A percentile compares a stretch with the other conserved stretches of the same genome.
phyloP scores from a whole-genome alignment of 2,329 filamentous ascomycete genomes.

The Arthrobotrys entomopaga region DNA sequence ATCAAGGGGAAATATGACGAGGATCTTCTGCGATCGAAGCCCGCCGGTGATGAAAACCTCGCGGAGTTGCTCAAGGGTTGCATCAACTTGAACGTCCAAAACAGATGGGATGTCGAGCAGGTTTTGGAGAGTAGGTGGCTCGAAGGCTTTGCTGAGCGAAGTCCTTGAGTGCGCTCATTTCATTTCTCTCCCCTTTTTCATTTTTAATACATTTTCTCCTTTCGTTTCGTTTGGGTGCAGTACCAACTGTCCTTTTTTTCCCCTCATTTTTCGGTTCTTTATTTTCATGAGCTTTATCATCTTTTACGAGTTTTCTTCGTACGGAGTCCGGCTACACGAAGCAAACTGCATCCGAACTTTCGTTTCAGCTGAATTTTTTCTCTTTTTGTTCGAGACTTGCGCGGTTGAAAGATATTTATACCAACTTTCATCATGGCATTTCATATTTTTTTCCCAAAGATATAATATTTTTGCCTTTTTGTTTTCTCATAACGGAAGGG shows the following conservation, averaged over 20 bases:
- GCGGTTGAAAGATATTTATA: slow-evolving; percentile 60
- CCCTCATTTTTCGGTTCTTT: not conserved
- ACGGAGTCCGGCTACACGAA: not conserved
- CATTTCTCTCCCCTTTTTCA: slow-evolving; percentile 12
- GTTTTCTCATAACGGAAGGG: slow-evolving; percentile 21
- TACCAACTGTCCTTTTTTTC: not conserved
- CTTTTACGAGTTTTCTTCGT: slow-evolving; percentile 2
- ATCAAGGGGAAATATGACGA: slow-evolving; percentile 70
- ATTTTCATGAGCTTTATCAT: not conserved
- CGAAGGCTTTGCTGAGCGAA: slow-evolving; percentile 60
- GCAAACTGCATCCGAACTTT: not conserved
- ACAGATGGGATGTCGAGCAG: slow-evolving; percentile 69
- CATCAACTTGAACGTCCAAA: slow-evolving; percentile 68
- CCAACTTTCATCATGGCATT: slow-evolving; percentile 60
- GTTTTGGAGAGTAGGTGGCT: slow-evolving; percentile 70
- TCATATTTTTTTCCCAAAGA: slow-evolving; percentile 15
- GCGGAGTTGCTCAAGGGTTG: slow-evolving; percentile 70
- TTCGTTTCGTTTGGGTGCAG: slow-evolving; percentile 6
- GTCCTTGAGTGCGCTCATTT: slow-evolving; percentile 41
- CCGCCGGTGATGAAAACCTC: slow-evolving; percentile 64
- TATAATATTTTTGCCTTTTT: slow-evolving; percentile 32
- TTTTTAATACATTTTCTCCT: slow-evolving; percentile 15
- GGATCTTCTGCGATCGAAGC: slow-evolving; percentile 61
- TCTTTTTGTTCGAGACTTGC: slow-evolving; percentile 9
- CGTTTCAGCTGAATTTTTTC: slow-evolving; percentile 12